Percentiles rank a stretch among this genome's conserved stretches.
Conservation (phyloP, 139 green algal species). For the Asterochloris erici region DNA sequence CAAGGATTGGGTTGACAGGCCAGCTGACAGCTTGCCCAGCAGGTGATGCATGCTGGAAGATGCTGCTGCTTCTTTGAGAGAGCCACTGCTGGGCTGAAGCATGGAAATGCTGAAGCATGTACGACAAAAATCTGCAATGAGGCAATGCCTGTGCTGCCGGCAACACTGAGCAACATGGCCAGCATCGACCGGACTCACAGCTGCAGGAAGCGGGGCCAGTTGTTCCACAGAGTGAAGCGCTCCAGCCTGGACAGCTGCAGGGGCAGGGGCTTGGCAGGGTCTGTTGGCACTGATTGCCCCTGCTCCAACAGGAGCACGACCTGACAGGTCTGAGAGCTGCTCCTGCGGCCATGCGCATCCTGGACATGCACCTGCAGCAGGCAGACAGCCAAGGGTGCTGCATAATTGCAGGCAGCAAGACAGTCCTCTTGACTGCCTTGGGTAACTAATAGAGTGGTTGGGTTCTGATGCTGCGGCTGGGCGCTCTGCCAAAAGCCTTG, state of each 20-base stretch:
- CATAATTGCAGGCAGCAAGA: background rate
- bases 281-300: background rate
- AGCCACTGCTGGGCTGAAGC: background rate
- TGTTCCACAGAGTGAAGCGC: slow-evolving; percentile 27
- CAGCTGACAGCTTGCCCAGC: background rate
- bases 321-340: background rate
- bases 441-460: no score
- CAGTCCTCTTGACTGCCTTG: background rate
- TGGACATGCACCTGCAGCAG: background rate
- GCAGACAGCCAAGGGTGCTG: background rate
- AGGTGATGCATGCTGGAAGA: background rate
- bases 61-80: background rate
- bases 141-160: background rate
- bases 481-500: no score
- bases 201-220: slow-evolving; percentile 35
- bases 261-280: background rate
- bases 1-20: no score
- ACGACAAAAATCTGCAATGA: background rate
- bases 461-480: no score
- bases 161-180: background rate
- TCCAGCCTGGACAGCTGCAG: slow-evolving; percentile 22
- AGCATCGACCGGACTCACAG: background rate
- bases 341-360: background rate
- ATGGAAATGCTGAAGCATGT: background rate
- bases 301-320: background rate